Base-by-base conservation (phyloP, 305 asterid genomes). In the Plantago lanceolata region DNA sequence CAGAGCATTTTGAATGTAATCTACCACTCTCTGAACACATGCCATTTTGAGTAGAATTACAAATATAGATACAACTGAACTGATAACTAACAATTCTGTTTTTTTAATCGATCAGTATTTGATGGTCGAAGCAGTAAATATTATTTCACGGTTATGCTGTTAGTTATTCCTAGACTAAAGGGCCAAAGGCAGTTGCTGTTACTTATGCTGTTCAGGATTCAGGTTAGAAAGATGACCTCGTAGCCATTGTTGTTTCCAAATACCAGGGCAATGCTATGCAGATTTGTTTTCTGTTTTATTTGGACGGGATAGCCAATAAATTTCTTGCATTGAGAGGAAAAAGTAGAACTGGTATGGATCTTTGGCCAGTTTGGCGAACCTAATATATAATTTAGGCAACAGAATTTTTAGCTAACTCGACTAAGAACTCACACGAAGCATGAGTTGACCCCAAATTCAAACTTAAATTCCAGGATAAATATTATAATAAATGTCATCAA, bases 401-500 rank as follows among this genome's bases (percentile, higher is more conserved):
- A 51, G 21, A 19, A 51, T 9, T 16, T 5, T 17, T 26, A 55
- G 31, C 43, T 28, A 3, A 29, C 28, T 45, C 60, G 64, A 66
- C 35, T 50, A 1, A 59, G 19, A 59, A 67, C 26, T 31, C 37
- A 17, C 16, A 12, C 6, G 14, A 57, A 51, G 62, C 55, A 48
- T 19, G 54, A 58, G 24, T 35, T 31, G 3, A 14, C 37, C 57
- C 48, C 40, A 57, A 40, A 66, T 48, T 35, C 29, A 40, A 24
- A 40, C 47, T 40, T 40, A 40, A 44, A 68, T 48, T 59, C 24
- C 48, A 63, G 61, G 48, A n/a, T 43, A 74, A 48, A 33, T 50
- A 57, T 8, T 50, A 57, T 8, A 52, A 63, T 14, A 13, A 40
- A 18, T 26, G 40, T 44, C 19, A 55, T 48, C 15, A 28, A 65